Evolutionary conservation across 208 protist genomes (phyloP).

Genomic region (Trypanosoma boissoni): DNA sequence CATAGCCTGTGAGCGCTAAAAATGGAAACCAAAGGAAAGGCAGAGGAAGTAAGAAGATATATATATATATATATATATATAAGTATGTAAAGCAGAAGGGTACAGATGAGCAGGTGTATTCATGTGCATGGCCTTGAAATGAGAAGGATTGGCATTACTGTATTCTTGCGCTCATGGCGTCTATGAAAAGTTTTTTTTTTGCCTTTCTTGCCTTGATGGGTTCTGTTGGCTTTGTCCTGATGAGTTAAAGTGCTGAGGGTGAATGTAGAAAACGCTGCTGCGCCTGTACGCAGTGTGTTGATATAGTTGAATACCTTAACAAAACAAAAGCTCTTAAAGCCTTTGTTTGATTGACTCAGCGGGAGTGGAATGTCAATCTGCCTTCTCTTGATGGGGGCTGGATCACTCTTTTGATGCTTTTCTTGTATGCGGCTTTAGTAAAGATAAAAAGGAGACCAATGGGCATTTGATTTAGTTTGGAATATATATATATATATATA

Average conservation of each 20-base stretch:
- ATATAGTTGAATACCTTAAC: conserved; percentile 95
- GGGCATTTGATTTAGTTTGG: conserved; percentile 98
- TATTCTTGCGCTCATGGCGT: conserved; percentile 91
- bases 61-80: conserved; percentile 15
- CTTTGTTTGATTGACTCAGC: conserved; percentile 92
- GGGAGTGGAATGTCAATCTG: conserved; percentile 99
- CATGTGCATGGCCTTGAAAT: conserved; percentile 72
- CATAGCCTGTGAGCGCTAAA: too few relatives aligned
- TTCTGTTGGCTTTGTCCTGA: conserved; percentile 96
- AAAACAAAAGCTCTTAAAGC: conserved; percentile 92
- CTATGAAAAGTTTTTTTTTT: conserved; percentile 99
- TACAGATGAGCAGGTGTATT: conserved; percentile 35
- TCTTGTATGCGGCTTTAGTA: conserved; percentile 99
- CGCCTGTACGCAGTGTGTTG: conserved; percentile 98
- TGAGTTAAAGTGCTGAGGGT: conserved; percentile 99
- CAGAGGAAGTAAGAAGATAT: conserved; percentile 8
- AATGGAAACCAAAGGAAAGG: neutral
- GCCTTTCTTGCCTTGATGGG: conserved; percentile 97
- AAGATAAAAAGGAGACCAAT: conserved; percentile 95
- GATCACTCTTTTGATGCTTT: conserved; percentile 89
- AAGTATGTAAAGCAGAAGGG: too few relatives aligned
- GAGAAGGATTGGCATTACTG: conserved; percentile 87
- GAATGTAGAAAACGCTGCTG: conserved; percentile 96
- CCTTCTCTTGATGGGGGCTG: conserved; percentile 98
- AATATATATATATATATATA: conserved; percentile 97